These are phyloP conservation scores for Maudiozyma pseudohumilis DNA, from an alignment of 805 yeast genomes.

Conservation along the genomic window DNA sequence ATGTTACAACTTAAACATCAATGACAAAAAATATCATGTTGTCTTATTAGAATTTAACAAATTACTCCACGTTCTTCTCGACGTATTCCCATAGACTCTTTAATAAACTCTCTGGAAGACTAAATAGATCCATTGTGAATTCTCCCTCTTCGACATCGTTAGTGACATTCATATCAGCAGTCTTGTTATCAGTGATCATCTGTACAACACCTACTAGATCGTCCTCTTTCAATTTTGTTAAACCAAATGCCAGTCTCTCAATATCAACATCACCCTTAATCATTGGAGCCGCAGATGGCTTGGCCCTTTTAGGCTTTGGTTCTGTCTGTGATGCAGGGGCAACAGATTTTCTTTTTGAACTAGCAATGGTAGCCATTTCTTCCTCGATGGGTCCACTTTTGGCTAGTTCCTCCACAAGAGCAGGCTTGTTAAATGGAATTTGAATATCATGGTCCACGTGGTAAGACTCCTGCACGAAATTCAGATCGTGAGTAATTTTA, in stretches of 20 bases:
- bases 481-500: constrained; percentile 79
- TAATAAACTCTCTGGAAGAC: constrained; percentile 82
- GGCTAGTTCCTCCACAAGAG: constrained; percentile 56
- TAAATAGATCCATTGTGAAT: constrained; percentile 89
- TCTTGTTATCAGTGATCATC: constrained; percentile 93
- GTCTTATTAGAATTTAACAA: too few species aligned
- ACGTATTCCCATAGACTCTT: constrained; percentile 94
- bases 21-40: too few species aligned
- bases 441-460: constrained; percentile 66
- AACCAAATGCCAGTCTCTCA: constrained; percentile 81
- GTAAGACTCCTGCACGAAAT: constrained; percentile 70
- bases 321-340: constrained; percentile 31
- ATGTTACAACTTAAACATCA: too few species aligned
- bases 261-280: constrained; percentile 73
- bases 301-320: constrained; percentile 42
- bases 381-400: constrained; percentile 80
- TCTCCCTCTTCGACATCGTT: constrained; percentile 96
- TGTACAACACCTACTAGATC: constrained; percentile 91
- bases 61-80: constrained; percentile 45
- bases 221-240: constrained; percentile 82
- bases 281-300: constrained; percentile 34
- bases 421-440: constrained; percentile 68
- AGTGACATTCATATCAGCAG: constrained; percentile 90
- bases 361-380: constrained; percentile 15
- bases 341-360: constrained; percentile 22